phyloP scores from a whole-genome alignment of 352 stramenopile species.

The Phytophthora vignae region DNA sequence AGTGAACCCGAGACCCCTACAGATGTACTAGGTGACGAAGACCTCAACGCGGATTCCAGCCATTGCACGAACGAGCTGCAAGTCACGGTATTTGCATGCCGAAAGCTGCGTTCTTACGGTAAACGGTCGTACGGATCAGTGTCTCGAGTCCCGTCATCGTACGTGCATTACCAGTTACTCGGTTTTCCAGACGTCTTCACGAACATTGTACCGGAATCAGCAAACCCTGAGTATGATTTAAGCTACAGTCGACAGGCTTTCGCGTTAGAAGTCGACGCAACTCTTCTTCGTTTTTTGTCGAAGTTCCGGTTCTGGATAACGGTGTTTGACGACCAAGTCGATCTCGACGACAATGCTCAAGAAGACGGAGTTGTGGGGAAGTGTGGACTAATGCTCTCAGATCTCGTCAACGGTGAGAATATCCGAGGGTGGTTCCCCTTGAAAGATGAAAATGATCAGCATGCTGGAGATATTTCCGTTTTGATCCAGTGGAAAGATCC shows the following conservation, averaged over 20 bases:
- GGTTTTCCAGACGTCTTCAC: constrained; percentile 91
- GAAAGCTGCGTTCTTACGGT: constrained; percentile 55
- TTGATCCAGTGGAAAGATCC: constrained; percentile 82
- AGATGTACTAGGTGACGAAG: constrained; percentile 30
- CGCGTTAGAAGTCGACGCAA: constrained; percentile 72
- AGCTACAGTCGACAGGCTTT: constrained; percentile 70
- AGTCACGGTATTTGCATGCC: constrained; percentile 72
- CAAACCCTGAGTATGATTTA: constrained; percentile 82
- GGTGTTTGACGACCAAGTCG: constrained; percentile 85
- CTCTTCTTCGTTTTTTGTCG: constrained; percentile 82
- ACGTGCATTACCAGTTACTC: constrained; percentile 92
- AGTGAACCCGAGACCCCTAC: not conserved
- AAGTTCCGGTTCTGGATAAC: constrained; percentile 87
- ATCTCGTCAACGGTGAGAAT: constrained; percentile 74
- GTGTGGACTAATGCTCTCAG: constrained; percentile 69
- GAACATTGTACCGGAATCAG: constrained; percentile 74
- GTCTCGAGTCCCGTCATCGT: constrained; percentile 67
- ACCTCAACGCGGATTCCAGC: constrained; percentile 28
- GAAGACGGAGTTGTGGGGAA: constrained; percentile 78
- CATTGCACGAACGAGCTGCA: constrained; percentile 67
- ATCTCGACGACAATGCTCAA: constrained; percentile 39
- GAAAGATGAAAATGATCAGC: constrained; percentile 56
- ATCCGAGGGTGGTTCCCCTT: constrained; percentile 82
- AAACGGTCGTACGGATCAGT: constrained; percentile 45
- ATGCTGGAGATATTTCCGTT: constrained; percentile 74